Percentiles rank a stretch among this genome's conserved stretches.
Conservation (phyloP, 2,329 filamentous ascomycete genomes). For the Rhinocladiella mackenziei region DNA sequence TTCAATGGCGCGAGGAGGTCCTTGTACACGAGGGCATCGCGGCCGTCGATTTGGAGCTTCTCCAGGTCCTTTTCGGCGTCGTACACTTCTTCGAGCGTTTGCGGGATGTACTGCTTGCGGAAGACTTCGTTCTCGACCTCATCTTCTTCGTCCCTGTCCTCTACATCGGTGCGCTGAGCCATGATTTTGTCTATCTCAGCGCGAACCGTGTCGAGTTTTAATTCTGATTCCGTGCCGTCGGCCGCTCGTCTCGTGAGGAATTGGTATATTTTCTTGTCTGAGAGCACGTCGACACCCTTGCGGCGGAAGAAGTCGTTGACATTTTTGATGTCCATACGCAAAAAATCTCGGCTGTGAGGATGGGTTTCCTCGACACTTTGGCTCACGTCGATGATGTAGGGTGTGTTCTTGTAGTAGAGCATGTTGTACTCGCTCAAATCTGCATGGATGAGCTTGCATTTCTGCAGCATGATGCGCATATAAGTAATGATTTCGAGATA, state of each 20-base stretch:
- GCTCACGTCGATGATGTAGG: conserved; percentile 96
- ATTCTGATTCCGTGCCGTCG: conserved; percentile 45
- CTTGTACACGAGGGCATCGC: conserved; percentile 75
- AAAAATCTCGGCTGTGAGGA: conserved; percentile 83
- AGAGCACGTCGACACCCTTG: conserved; percentile 74
- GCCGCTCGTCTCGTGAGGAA: conserved; percentile 65
- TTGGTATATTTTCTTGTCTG: conserved; percentile 75
- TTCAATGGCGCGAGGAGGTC: conserved; percentile 63
- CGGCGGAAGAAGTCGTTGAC: conserved; percentile 86
- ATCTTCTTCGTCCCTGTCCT: conserved; percentile 52
- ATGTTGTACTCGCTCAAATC: conserved; percentile 99
- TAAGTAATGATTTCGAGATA: conserved; percentile 81
- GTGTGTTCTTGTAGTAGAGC: conserved; percentile 73
- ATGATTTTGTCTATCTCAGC: conserved; percentile 65
- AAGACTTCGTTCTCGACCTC: conserved; percentile 90
- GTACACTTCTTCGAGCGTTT: conserved; percentile 92
- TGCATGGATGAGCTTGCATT: conserved; percentile 86
- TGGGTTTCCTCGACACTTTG: conserved; percentile 98
- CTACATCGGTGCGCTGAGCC: conserved; percentile 49
- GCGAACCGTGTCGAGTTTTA: conserved; percentile 59
- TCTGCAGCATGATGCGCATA: conserved; percentile 91
- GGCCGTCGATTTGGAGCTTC: conserved; percentile 68
- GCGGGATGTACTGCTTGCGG: conserved; percentile 92
- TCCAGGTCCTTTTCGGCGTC: conserved; percentile 89
- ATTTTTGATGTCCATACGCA: conserved; percentile 99